phyloP scores from a whole-genome alignment of 2,329 filamentous ascomycete genomes.

The Celoporthe dispersa region DNA sequence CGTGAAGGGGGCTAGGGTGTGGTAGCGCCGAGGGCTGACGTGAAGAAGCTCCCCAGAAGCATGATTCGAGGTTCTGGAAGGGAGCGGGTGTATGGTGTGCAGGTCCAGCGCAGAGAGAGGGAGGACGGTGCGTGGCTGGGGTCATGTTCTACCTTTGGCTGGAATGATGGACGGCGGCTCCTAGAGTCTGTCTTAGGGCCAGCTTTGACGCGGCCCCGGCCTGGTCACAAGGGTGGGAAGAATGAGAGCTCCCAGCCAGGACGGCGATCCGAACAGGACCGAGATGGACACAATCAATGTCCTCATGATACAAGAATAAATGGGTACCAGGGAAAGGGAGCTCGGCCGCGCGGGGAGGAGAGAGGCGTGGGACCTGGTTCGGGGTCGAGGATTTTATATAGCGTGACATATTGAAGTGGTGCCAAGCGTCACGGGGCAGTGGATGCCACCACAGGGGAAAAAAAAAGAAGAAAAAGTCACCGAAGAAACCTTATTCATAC shows the following conservation, averaged over 20 bases:
- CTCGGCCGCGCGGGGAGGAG: not conserved
- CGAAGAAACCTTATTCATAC: not conserved
- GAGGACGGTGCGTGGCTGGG: not conserved
- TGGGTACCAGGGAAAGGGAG: not conserved
- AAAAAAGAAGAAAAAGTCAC: too few species aligned
- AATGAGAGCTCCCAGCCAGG: not conserved
- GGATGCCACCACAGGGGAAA: not conserved
- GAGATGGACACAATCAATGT: not conserved
- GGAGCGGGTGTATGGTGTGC: not conserved
- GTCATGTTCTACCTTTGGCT: slow-evolving; percentile 13
- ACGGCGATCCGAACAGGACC: not conserved
- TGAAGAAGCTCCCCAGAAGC: not conserved
- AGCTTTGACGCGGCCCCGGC: not conserved
- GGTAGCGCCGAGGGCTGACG: not conserved
- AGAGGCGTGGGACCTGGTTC: not conserved
- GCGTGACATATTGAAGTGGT: not conserved
- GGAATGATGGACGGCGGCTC: slow-evolving; percentile 11
- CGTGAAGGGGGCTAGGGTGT: slow-evolving; percentile 15
- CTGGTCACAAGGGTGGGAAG: slow-evolving; percentile 5
- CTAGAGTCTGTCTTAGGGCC: slow-evolving; percentile 8
- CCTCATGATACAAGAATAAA: not conserved
- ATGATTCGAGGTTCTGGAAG: slow-evolving; percentile 4
- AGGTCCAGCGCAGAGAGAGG: not conserved
- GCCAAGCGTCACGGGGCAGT: not conserved
- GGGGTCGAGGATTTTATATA: not conserved